Evolutionary conservation across 2,329 filamentous ascomycete genomes (phyloP).

Genomic region (Colletotrichum camelliae): DNA sequence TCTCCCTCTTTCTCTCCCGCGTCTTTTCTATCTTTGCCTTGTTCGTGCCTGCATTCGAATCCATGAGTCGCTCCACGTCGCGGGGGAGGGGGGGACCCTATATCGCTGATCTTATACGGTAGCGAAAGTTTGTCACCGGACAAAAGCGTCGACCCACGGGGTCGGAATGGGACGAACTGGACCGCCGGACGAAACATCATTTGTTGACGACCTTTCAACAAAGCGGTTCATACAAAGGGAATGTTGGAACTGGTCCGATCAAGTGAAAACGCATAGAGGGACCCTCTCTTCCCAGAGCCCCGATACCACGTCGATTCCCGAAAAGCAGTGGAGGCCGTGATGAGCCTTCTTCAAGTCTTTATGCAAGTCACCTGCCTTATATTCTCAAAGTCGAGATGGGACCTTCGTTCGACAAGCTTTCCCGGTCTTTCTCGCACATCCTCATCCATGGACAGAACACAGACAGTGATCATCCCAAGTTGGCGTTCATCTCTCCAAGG

Average conservation of each 20-base stretch:
- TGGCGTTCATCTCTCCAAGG: not conserved
- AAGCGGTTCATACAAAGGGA: not conserved
- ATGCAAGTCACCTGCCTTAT: not conserved
- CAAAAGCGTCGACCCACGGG: not conserved
- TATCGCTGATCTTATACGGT: not conserved
- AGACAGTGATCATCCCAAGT: not conserved
- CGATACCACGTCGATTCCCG: not conserved
- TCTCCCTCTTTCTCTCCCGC: not conserved
- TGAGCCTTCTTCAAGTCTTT: not conserved
- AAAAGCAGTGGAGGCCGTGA: not conserved
- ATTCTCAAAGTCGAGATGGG: not conserved
- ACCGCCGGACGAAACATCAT: not conserved
- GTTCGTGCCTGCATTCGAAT: not conserved
- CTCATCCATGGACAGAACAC: not conserved
- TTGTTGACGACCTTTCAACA: not conserved
- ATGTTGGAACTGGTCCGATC: not conserved
- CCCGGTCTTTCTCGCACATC: not conserved
- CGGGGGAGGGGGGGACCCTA: not conserved
- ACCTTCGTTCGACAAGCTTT: not conserved
- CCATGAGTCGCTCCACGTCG: not conserved
- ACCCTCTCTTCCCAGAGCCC: not conserved
- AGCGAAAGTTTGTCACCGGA: not conserved
- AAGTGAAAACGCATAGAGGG: not conserved
- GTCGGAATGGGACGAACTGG: not conserved
- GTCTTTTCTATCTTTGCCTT: not conserved